Evolutionary conservation across 192 early-diverging fungal species (phyloP), one percentile per base, ranked within the genome.

Genomic region (Coemansia sp.): DNA sequence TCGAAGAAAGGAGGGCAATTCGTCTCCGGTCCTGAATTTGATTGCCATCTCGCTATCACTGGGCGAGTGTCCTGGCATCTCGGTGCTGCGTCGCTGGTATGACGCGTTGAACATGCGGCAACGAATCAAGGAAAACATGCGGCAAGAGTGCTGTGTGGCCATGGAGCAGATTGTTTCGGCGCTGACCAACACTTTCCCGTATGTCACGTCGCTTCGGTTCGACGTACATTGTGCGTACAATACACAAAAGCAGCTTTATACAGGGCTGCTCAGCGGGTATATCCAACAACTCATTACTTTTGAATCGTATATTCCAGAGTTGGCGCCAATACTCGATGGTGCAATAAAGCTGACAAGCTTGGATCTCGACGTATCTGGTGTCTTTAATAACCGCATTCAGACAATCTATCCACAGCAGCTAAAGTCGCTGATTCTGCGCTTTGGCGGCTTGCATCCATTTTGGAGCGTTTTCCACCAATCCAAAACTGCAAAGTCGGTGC

Each of bases 21-120:
- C 55, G 35, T 32, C 55, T 29, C 29, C 55, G 10, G 35, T 56
- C 6, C 25, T 56, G 21, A 56, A 25, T 37, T n/a, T 56, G 55
- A 56, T 56, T 56, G 55, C 55, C n/a, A 56, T 56, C 11, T 56
- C 55, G 4, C 55, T 56, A 17, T 56, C 55, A 0, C 35, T 56
- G 29, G 14, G 7, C n/a, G 55, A 7, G 5, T 37, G 29, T 12
- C 55, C 35, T 14, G 55, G 55, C 2, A 56, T 56, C 22, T 6
- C 35, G 1, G 19, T 38, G 8, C 35, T 56, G 19, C 17, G 55
- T 17, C 29, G 25, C 2, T 56, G 29, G 29, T 56, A 56, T 21
- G 35, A 56, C 21, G 17, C 55, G 9, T 37, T 56, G 32, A 22
- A 39, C 7, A 56, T 37, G 55, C 55, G 35, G 15, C 55, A 37